phyloP scores from a whole-genome alignment of 108 stramenopile species.

The Nitzschia sp. region DNA sequence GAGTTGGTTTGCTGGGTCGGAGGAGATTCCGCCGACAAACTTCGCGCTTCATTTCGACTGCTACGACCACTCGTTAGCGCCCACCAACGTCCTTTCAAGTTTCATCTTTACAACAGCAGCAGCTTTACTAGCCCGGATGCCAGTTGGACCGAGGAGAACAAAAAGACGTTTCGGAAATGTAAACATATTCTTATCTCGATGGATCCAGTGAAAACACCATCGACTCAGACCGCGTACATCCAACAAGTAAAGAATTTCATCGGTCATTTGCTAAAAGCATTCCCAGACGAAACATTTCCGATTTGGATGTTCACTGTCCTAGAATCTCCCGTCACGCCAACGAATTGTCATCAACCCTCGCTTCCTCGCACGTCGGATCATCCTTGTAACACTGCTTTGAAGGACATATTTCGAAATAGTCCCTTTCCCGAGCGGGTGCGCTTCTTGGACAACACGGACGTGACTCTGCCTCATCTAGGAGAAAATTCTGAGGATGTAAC shows the following conservation, averaged over 20 bases:
- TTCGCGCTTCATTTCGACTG: constrained; percentile 31
- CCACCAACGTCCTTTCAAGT: constrained; percentile 60
- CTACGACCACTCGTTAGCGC: constrained; percentile 21
- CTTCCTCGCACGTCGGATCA: constrained; percentile 32
- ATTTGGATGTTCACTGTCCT: constrained; percentile 47
- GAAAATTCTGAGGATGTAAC: constrained; percentile 24
- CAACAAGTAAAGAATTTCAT: constrained; percentile 46
- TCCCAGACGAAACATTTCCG: constrained; percentile 51
- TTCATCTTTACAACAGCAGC: constrained; percentile 35
- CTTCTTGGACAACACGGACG: constrained; percentile 53
- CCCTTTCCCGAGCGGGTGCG: constrained; percentile 39
- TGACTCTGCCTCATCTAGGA: constrained; percentile 39
- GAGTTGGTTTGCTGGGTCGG: constrained; percentile 64
- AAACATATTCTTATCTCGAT: constrained; percentile 50
- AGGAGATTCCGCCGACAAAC: constrained; percentile 26
- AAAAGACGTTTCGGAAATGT: constrained; percentile 50
- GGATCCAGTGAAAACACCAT: constrained; percentile 23
- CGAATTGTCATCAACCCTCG: constrained; percentile 30
- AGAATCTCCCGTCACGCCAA: constrained; percentile 32
- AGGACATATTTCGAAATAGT: constrained; percentile 31
- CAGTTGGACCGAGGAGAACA: constrained; percentile 30
- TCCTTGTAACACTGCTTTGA: constrained; percentile 48
- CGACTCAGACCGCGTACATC: constrained; percentile 27
- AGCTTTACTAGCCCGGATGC: constrained; percentile 36
- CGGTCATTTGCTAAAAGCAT: constrained; percentile 44